Evolutionary conservation across 1,284 basidiomycete species (phyloP), one percentile per base, ranked within the genome.

Genomic region (Mixia osmundae): DNA sequence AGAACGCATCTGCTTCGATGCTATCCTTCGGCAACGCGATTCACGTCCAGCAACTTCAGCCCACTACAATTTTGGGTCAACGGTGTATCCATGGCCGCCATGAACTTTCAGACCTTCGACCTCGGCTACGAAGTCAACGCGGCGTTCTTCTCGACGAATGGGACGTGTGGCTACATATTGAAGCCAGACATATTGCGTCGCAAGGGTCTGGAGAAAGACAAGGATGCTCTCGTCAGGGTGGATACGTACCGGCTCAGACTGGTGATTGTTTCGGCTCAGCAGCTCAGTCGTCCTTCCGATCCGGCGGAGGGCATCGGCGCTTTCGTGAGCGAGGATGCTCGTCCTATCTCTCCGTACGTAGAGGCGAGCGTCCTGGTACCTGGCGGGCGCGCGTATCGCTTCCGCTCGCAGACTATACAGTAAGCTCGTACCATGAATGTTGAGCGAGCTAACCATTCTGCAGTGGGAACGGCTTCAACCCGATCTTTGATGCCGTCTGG

Each of bases 61-160:
- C 89, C 89, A 3, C 71, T 79, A 56, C 67, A 74, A 25, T 83
- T 72, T 55, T 99, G 89, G 89, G 68, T 71, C 1, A 71, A 72
- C 1, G 89, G 89, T 0, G 72, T 73, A 12, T 89, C 97, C 57
- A 57, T 97, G n/a, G 85, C 91, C 0, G 83, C 91, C 5, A 66
- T 97, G 43, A 99, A 99, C 55, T 95, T 85, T 79, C 91, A 99
- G 57, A 97, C 85, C 0, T 74, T 74, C 47, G 82, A 89, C 55
- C 51, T 78, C 35, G 80, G 77, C 6, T 77, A 76, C 50, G 74
- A 76, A 62, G 75, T 91, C 53, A 95, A 94, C 50, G 72, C 78
- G 48, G 78, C 85, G 7, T 79, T 97, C 76, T 99, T 99, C 55
- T 69, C 73, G 46, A 66, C 76, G 5, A 85, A 87, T 47, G 77